Evolutionary conservation across 257 asterid species (phyloP), one percentile per base, ranked within the genome.

Genomic region (Fraxinus pennsylvanica): DNA sequence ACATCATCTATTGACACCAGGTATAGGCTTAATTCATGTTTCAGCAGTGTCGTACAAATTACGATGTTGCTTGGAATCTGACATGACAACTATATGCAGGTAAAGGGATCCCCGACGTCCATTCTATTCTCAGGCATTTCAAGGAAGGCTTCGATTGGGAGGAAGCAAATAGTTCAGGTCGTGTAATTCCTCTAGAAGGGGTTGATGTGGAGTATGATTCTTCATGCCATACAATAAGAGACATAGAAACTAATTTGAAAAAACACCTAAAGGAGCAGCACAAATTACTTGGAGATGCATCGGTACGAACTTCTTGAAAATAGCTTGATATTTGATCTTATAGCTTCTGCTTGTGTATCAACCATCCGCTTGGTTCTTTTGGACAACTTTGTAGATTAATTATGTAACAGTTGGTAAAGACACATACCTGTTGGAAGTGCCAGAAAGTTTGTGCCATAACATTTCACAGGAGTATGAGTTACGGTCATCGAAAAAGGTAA

Each of bases 141-240:
- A 95, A 89, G 85, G 96, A 88, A 83, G 97, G 96, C 77, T 95
- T 95, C 78, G 99, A 93, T 81, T 95, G 99, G 98, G 91, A 83
- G 80, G 98, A 93, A 89, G 99, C 99, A 83, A 86, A 88, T 82
- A 84, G 81, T 73, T 93, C 97, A 9, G 99, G 99, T 47, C 98
- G 99, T 74, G 84, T 95, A 71, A 87, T 95, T 85, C 99, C 98
- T 54, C 86, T 88, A 79, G 97, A 91, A 81, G 98, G 98, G 82
- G 99, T 86, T 78, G 99, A 95, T 88, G 29, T 87, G n/a, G 92
- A 88, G 79, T 95, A 91, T 86, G 98, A 93, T 85, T 90, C 91
- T 82, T 97, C 97, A 33, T 89, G 93, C 86, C 92, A 86, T 81
- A 78, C 75, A 32, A 89, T 93, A 71, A 82, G 85, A 85, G 93